Conservation (phyloP, 2,329 filamentous ascomycete species). For the Cladorrhinum sp. region DNA sequence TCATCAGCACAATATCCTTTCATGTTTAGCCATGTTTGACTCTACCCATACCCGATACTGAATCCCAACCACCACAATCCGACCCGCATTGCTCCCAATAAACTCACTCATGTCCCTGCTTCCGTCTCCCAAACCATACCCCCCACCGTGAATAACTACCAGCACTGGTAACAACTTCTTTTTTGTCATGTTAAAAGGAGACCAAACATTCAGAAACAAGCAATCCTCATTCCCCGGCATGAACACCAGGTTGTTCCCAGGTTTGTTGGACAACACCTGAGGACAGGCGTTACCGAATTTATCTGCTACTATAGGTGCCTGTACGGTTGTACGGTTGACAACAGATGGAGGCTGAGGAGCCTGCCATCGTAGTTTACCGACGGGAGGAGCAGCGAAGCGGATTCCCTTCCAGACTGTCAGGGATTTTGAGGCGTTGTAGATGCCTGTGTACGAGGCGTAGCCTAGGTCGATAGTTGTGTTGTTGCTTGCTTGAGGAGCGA, state of each 20-base stretch:
- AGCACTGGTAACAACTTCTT: constrained; percentile 42
- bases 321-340: too few species aligned
- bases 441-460: constrained; percentile 43
- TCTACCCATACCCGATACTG: constrained; percentile 27
- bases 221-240: constrained; percentile 36
- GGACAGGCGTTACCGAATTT: constrained; percentile 34
- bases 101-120: background rate
- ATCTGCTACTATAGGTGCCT: constrained; percentile 27
- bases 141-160: constrained; percentile 44
- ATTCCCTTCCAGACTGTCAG: constrained; percentile 46
- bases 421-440: constrained; percentile 34
- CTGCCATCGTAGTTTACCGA: constrained; percentile 41
- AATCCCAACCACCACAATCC: constrained; percentile 24
- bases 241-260: constrained; percentile 23
- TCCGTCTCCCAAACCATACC: constrained; percentile 19
- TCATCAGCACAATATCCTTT: background rate
- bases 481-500: too few species aligned
- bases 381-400: constrained; percentile 42
- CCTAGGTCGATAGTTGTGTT: constrained; percentile 38
- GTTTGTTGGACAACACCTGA: constrained; percentile 29
- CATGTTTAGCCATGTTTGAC: too few species aligned
- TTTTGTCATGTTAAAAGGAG: constrained; percentile 41
- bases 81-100: constrained; percentile 7
- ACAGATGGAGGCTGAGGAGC: constrained; percentile 34
- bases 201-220: constrained; percentile 43